Conservation (phyloP, 441 rosid species). For the Geranium incanum region DNA sequence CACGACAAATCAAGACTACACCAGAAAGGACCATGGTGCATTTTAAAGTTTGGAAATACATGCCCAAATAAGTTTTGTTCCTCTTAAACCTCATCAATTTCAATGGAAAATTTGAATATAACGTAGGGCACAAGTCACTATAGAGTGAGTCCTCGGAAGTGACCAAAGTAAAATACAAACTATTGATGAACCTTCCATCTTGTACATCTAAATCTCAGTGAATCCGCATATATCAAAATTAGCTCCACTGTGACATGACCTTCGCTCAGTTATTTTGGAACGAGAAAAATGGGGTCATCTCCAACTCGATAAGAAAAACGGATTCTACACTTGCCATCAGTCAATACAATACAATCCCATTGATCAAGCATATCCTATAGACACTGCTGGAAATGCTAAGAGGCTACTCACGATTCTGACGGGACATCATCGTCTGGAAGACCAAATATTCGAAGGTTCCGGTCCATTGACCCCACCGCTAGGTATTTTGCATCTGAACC, state of each 20-base stretch:
- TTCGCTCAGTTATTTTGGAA: no score
- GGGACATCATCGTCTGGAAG: slow-evolving; percentile 49
- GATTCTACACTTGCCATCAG: not conserved
- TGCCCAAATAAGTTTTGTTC: no score
- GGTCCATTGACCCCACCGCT: slow-evolving; percentile 97
- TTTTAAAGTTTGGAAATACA: no score
- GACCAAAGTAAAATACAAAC: no score
- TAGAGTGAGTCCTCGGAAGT: no score
- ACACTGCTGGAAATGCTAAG: not conserved
- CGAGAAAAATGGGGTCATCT: no score
- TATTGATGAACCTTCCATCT: no score
- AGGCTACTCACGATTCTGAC: slow-evolving; percentile 35
- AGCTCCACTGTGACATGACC: not conserved
- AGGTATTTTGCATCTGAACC: slow-evolving; percentile 78
- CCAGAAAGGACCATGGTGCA: no score
- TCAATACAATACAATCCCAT: not conserved
- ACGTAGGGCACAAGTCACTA: no score
- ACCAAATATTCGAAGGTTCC: slow-evolving; percentile 84
- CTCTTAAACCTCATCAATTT: no score
- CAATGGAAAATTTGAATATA: no score
- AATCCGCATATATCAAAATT: not conserved
- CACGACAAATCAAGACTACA: no score
- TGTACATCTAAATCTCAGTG: not conserved
- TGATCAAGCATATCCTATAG: not conserved
- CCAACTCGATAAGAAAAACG: not conserved